Evolutionary conservation across 2,329 filamentous ascomycete genomes (phyloP).

Genomic region (Trichoderma cornu-damae): DNA sequence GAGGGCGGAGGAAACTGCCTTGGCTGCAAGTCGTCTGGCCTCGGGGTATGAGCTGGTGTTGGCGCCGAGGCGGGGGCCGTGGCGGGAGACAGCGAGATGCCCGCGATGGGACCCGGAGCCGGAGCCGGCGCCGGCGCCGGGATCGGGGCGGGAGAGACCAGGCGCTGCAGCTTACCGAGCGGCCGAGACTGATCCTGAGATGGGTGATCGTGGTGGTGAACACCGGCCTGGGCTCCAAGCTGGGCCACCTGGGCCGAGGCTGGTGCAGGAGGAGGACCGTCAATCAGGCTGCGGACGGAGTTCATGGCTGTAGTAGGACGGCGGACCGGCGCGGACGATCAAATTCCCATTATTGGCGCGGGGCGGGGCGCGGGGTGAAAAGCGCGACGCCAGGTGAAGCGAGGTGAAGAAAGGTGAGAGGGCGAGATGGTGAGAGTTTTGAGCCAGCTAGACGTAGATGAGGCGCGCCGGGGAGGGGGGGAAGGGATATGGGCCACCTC

Average conservation of each 20-base stretch:
- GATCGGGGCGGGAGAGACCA: conserved; percentile 14
- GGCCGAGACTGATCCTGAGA: conserved; percentile 11
- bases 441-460: conserved; percentile 3
- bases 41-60: conserved; percentile 17
- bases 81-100: conserved; percentile 17
- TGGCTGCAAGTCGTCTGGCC: conserved; percentile 16
- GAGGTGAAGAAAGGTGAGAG: conserved; percentile 18
- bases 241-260: conserved; percentile 17
- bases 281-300: conserved; percentile 36
- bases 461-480: too few species aligned
- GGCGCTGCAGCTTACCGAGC: conserved; percentile 9
- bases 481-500: conserved; percentile 13
- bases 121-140: conserved; percentile 11
- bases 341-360: conserved; percentile 20
- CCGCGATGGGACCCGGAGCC: conserved; percentile 18
- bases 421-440: conserved; percentile 6
- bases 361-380: conserved; percentile 17
- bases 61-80: conserved; percentile 19
- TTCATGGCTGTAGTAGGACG: conserved; percentile 32
- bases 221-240: conserved; percentile 9
- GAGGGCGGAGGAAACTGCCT: conserved; percentile 14
- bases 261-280: conserved; percentile 25
- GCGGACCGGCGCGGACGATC: conserved; percentile 18
- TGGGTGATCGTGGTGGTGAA: conserved; percentile 15
- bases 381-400: conserved; percentile 12